Evolutionary conservation across 495 filamentous ascomycete genomes (phyloP), one percentile per base, ranked within the genome.

Genomic region (Jackrogersella multiformis): DNA sequence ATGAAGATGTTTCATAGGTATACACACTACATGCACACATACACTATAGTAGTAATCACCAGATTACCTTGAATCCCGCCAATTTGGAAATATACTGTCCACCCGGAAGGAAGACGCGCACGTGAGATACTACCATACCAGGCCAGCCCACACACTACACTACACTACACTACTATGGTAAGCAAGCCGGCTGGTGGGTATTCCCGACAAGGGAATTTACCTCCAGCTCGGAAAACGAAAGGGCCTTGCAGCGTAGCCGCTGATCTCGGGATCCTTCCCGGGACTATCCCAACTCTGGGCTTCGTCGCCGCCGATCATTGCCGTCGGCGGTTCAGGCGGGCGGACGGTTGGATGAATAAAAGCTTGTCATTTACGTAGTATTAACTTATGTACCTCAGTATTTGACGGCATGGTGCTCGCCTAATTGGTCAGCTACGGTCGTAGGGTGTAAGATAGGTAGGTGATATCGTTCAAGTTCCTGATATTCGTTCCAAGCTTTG

Each of bases 401-500:
- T n/a, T 49, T 28, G 12, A 49, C 5, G 23, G 24, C 36, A 56
- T 20, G 36, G 23, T 30, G n/a, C 36, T 42, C 36, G 39, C 51
- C 51, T 34, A 38, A 39, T 54, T 54, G 51, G 51, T 26, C 51
- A 39, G 12, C 30, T 54, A 26, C 34, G 26, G 13, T 32, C 35
- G 23, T 20, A 56, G 18, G 34, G 18, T 28, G 24, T 34, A 35
- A 28, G 21, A n/a, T 13, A 30, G n/a, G n/a, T 7, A 30, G 3
- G 26, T 30, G 26, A 38, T 45, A 53, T 58, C 54, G 45, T 55
- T 41, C 15, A 16, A 39, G 21, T 34, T 58, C 54, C 28, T 65
- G 38, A 52, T 38, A 41, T 55, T 59, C 59, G 38, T 41, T 35
- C 35, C 65, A 45, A 59, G 45, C 36, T 38, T 41, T 60, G 64